Evolutionary conservation across 202 grass and related monocot species (phyloP).

Genomic region (Brachypodium distachyon): DNA sequence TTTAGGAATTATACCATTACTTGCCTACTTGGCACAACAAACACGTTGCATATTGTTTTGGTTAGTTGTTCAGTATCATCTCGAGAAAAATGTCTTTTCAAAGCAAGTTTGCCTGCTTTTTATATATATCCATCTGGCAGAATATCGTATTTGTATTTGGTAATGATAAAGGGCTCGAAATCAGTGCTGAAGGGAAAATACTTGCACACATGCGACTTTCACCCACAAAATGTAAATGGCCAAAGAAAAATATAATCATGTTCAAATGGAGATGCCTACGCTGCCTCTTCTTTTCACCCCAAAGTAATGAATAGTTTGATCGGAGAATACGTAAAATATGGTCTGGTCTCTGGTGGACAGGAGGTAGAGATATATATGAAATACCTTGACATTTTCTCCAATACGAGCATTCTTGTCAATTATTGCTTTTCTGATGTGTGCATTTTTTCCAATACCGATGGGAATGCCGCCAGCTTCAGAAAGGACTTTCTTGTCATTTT

Average conservation of each 20-base stretch:
- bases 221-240: neutral
- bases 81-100: neutral
- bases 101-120: neutral
- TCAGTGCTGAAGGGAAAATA: neutral
- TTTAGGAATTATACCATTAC: neutral
- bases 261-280: neutral
- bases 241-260: neutral
- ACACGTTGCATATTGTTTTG: neutral
- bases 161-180: neutral
- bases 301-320: slow-evolving; percentile 1
- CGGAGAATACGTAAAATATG: neutral
- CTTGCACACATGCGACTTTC: neutral
- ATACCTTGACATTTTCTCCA: slow-evolving; percentile 90
- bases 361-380: slow-evolving; percentile 7
- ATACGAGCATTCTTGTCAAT: slow-evolving; percentile 99
- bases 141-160: neutral
- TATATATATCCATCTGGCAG: neutral
- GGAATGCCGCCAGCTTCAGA: slow-evolving; percentile 64
- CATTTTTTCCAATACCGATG: slow-evolving; percentile 89
- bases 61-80: neutral
- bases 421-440: slow-evolving; percentile 86
- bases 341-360: neutral
- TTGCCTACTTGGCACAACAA: neutral
- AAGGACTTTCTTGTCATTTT: slow-evolving; percentile 64
- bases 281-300: neutral